Conservation (phyloP, 163 green algal genomes). For the Chlamydomonas reinhardtii region DNA sequence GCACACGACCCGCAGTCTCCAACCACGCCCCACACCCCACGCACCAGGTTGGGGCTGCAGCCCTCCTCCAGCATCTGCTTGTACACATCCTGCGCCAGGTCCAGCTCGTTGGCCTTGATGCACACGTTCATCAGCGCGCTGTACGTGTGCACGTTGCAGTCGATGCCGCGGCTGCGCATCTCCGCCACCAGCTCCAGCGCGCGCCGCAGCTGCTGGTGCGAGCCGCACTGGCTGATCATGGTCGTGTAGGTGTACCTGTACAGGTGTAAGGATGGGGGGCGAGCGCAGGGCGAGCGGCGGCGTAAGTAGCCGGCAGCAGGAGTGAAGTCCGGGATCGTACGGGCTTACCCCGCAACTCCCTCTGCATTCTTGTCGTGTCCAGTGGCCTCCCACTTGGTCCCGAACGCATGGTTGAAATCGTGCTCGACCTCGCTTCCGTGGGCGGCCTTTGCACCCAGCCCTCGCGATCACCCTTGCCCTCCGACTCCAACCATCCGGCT, state of each 20-base stretch:
- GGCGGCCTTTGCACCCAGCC: too few relatives aligned
- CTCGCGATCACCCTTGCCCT: too few relatives aligned
- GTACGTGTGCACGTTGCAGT: constrained; percentile 86
- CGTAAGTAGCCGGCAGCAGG: too few relatives aligned
- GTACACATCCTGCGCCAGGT: constrained; percentile 73
- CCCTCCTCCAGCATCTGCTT: constrained; percentile 76
- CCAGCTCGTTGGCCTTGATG: constrained; percentile 78
- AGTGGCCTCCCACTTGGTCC: too few relatives aligned
- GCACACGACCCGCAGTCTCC: not conserved
- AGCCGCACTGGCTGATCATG: constrained; percentile 77
- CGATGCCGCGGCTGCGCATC: constrained; percentile 70
- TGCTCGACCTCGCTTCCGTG: too few relatives aligned
- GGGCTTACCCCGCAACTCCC: too few relatives aligned
- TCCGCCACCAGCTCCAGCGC: constrained; percentile 77
- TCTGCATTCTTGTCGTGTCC: too few relatives aligned
- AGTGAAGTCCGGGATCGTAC: too few relatives aligned
- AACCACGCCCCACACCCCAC: not conserved
- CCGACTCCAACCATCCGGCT: too few relatives aligned
- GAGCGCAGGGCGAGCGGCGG: too few relatives aligned
- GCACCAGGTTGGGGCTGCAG: constrained; percentile 74
- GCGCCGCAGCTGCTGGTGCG: constrained; percentile 71
- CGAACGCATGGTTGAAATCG: too few relatives aligned
- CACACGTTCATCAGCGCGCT: constrained; percentile 79
- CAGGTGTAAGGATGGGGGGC: too few relatives aligned
- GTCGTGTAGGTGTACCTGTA: constrained; percentile 78